Base-by-base conservation (phyloP, 805 yeast genomes). In the Kazachstania taianensis region DNA sequence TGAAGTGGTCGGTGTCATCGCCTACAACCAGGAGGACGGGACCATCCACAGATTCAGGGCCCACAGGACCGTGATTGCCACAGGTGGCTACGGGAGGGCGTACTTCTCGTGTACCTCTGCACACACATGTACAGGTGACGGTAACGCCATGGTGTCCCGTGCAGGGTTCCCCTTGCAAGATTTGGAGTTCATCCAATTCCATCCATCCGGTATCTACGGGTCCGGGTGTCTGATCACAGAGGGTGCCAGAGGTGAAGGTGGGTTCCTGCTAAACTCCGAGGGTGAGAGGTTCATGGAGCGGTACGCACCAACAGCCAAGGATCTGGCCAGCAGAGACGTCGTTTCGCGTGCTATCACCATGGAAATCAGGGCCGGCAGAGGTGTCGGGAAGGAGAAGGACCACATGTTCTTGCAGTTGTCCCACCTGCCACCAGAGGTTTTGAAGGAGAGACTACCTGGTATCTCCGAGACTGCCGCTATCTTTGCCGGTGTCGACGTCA, bases 191-290 rank as follows among this genome's bases (percentile, higher is more conserved):
- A 87, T 89, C 44, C 98, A 89, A 69, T 89, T 89, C 85, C 98
- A 89, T 66, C 98, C 98, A 38, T 86, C 97, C 18, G 98, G 98
- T 75, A 92, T 89, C 65, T 89, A 89, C 65, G 98, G 98, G 41
- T 85, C 97, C 28, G 98, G 98, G 47, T 92, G 97, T 72, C 70
- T 89, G 70, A 92, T 92, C 63, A 92, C 98, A 39, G 98, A 92
- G 69, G 98, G 98, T 70, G 94, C 96, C 49, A 82, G 98, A 73
- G 98, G 98, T 75, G 98, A 92, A 72, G 98, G 98, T 77, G 98
- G 98, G 46, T 92, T 75, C 75, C 72, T 89, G 62, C 73, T 89
- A 46, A 89, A 89, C 75, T 75, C 86, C 49, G 94, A 92, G 69
- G 98, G 98, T 73, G 98, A 89, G 71, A 80, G 98, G 66, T 89